Conservation (phyloP, 2,329 filamentous ascomycete species). For the Dothideomycetes sp. region DNA sequence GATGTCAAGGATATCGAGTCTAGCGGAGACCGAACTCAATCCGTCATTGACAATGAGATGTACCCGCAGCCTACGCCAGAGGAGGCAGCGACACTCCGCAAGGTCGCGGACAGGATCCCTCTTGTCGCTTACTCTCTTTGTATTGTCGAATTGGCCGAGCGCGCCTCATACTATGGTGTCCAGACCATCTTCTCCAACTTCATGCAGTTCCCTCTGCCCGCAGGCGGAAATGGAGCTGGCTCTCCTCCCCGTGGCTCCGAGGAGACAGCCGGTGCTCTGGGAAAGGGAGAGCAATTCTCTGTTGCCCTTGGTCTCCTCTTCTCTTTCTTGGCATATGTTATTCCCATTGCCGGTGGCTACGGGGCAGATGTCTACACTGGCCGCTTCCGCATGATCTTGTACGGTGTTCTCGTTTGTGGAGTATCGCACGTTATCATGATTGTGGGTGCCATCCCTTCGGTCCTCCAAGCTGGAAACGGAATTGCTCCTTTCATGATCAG, state of each 20-base stretch:
- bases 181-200: conserved; percentile 49
- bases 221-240: conserved; percentile 24
- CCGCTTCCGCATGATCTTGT: conserved; percentile 27
- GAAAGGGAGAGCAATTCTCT: conserved; percentile 43
- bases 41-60: too few species aligned
- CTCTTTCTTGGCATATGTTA: conserved; percentile 45
- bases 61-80: conserved; percentile 39
- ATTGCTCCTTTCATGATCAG: conserved; percentile 29
- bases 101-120: conserved; percentile 41
- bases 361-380: conserved; percentile 32
- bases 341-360: conserved; percentile 41
- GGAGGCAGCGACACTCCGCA: conserved; percentile 34
- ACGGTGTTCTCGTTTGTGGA: conserved; percentile 28
- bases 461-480: conserved; percentile 23
- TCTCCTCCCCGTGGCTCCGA: conserved; percentile 20
- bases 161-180: conserved; percentile 50
- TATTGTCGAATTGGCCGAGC: conserved; percentile 49
- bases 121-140: conserved; percentile 46
- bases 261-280: conserved; percentile 44
- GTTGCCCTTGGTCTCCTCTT: conserved; percentile 45
- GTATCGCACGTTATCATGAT: conserved; percentile 24
- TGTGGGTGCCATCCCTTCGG: conserved; percentile 12
- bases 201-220: conserved; percentile 48
- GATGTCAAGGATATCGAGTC: too few species aligned
- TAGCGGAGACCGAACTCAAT: too few species aligned